Conservation (phyloP, 306 rosid species). For the Inga oerstediana region DNA sequence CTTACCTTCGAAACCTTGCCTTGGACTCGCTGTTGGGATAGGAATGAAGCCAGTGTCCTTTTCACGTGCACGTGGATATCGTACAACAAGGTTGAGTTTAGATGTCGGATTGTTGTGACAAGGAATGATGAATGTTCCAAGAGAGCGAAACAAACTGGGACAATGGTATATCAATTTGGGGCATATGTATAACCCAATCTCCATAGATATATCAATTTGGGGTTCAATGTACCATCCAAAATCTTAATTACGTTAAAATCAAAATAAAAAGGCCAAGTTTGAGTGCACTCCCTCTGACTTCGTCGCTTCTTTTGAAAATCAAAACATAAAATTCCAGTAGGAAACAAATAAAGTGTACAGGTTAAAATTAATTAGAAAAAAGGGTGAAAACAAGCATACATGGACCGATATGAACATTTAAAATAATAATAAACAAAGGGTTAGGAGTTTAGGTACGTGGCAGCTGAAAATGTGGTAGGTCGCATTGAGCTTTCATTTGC, state of each 20-base stretch:
- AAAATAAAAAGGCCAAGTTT: not conserved
- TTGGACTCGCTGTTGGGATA: too few relatives aligned
- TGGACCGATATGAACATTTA: not conserved
- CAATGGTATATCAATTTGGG: too few relatives aligned
- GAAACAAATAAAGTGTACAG: not conserved
- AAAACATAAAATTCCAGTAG: slow-evolving; percentile 25
- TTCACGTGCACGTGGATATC: too few relatives aligned
- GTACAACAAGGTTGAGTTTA: too few relatives aligned
- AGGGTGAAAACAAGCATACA: not conserved
- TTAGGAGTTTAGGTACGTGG: slow-evolving; percentile 5
- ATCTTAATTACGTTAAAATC: too few relatives aligned
- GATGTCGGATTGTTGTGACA: too few relatives aligned
- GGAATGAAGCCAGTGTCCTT: too few relatives aligned
- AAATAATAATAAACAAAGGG: not conserved
- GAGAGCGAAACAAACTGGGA: too few relatives aligned
- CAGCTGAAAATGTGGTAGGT: slow-evolving; percentile 42
- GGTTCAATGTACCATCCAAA: not conserved
- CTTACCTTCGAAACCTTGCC: too few relatives aligned
- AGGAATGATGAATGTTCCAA: too few relatives aligned
- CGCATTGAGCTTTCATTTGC: slow-evolving; percentile 48
- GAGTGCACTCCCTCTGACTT: not conserved
- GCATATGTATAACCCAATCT: not conserved
- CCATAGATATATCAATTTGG: not conserved
- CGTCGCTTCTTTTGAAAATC: not conserved
- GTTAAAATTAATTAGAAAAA: too few relatives aligned